Evolutionary conservation across 208 protist species (phyloP).

Genomic region (Leptomonas seymouri): DNA sequence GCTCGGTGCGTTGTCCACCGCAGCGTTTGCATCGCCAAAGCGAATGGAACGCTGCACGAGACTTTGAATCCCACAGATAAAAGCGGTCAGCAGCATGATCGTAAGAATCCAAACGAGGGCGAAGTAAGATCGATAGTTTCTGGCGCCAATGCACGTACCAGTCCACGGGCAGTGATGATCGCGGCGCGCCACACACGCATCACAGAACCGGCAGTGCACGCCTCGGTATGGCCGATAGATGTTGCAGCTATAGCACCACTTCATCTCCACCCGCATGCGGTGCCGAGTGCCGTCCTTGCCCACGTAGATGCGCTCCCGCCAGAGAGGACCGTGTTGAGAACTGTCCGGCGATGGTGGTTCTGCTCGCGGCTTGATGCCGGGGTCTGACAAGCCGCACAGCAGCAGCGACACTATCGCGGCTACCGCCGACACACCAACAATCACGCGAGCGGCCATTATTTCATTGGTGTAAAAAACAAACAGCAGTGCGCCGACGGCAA

Average conservation of each 20-base stretch:
- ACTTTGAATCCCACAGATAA: conserved; percentile 57
- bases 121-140: conserved; percentile 87
- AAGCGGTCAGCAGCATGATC: conserved; percentile 38
- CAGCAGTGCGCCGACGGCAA: conserved; percentile 40
- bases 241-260: conserved; percentile 90
- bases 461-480: conserved; percentile 58
- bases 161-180: conserved; percentile 95
- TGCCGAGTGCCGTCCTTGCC: conserved; percentile 32
- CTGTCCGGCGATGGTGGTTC: conserved; percentile 37
- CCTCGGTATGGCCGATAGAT: conserved; percentile 76
- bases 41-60: conserved; percentile 34
- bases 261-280: conserved; percentile 38
- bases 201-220: conserved; percentile 89
- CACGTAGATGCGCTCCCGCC: conserved; percentile 37
- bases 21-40: conserved; percentile 4
- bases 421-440: conserved; percentile 38
- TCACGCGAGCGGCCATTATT: conserved; percentile 37
- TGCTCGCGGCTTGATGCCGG: conserved; percentile 54
- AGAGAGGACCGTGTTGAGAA: conserved; percentile 40
- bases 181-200: conserved; percentile 82
- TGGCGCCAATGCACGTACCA: conserved; percentile 86
- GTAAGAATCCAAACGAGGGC: conserved; percentile 61
- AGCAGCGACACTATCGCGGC: conserved; percentile 39
- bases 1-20: not conserved
- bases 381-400: conserved; percentile 52